Evolutionary conservation across 2,329 filamentous ascomycete species (phyloP).

Genomic region (Colletotrichum nymphaeae): DNA sequence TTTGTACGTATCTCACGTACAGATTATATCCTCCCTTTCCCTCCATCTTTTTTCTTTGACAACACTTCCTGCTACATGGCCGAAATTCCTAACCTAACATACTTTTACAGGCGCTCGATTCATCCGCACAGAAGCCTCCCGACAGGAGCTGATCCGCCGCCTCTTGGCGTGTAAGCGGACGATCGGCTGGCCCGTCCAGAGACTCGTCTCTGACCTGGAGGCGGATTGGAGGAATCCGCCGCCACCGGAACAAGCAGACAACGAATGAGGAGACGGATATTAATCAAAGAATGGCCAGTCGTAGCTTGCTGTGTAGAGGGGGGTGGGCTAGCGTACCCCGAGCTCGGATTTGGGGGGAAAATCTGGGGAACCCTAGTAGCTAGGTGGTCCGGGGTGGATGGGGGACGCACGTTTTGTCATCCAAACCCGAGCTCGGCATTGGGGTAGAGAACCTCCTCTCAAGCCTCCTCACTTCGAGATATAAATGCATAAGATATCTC

Average conservation of each 20-base stretch:
- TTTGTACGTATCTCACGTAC: constrained; percentile 47
- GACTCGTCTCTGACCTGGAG: constrained; percentile 46
- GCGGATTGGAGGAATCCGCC: constrained; percentile 39
- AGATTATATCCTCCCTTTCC: no score
- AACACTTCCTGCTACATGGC: no score
- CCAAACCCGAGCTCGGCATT: constrained; percentile 42
- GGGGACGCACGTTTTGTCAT: not conserved
- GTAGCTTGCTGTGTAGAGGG: not conserved
- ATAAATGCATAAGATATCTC: not conserved
- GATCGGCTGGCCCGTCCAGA: constrained; percentile 53
- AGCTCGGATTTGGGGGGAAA: constrained; percentile 43
- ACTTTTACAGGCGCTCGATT: constrained; percentile 43
- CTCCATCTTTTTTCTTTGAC: no score
- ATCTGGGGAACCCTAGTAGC: not conserved
- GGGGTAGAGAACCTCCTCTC: not conserved
- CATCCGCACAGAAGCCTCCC: constrained; percentile 40
- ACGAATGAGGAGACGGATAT: not conserved
- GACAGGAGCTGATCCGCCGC: constrained; percentile 46
- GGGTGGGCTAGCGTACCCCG: constrained; percentile 40
- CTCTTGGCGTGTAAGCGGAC: constrained; percentile 46
- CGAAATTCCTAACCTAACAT: no score
- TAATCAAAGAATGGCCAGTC: no score
- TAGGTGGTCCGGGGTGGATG: not conserved
- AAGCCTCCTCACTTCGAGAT: not conserved
- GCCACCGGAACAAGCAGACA: not conserved